These are phyloP conservation scores for Ophiorrhiza pumila DNA, from an alignment of 257 asterid species.

Conservation along the genomic window DNA sequence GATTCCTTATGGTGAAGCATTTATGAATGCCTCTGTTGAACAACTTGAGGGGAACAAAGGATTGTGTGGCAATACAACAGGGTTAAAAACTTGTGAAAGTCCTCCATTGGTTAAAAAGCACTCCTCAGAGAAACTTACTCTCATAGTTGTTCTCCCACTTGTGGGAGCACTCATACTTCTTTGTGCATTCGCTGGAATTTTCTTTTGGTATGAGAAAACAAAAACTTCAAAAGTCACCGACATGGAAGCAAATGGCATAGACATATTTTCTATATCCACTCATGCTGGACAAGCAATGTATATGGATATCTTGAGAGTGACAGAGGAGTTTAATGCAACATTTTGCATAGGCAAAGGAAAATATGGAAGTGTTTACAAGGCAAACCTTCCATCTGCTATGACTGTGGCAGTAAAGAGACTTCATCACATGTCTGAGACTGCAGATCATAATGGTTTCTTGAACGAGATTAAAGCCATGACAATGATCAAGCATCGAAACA, in stretches of 20 bases:
- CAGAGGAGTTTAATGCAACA: conserved; percentile 21
- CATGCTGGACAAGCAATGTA: conserved; percentile 30
- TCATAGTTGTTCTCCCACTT: conserved; percentile 12
- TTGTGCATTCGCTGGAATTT: conserved; percentile 9
- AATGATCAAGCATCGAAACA: conserved; percentile 30
- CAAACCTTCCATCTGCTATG: conserved; percentile 22
- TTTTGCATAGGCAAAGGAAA: conserved; percentile 37
- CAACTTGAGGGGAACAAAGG: conserved; percentile 28
- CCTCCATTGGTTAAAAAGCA: conserved; percentile 2
- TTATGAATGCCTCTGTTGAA: conserved; percentile 17
- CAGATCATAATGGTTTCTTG: conserved; percentile 13
- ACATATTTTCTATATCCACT: conserved; percentile 19
- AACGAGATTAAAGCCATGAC: conserved; percentile 31
- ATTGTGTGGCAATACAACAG: conserved; percentile 29
- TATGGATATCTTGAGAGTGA: conserved; percentile 27
- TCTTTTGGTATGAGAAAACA: background rate
- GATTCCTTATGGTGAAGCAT: conserved; percentile 28
- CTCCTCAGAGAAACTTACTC: background rate
- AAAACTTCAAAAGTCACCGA: background rate
- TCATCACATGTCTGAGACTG: background rate
- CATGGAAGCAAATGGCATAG: background rate
- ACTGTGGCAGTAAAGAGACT: conserved; percentile 29
- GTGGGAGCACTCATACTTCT: conserved; percentile 19
- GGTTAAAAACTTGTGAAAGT: conserved; percentile 30
- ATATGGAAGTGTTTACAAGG: conserved; percentile 31